Base-by-base conservation (phyloP, 306 rosid species). In the Betula pendula region DNA sequence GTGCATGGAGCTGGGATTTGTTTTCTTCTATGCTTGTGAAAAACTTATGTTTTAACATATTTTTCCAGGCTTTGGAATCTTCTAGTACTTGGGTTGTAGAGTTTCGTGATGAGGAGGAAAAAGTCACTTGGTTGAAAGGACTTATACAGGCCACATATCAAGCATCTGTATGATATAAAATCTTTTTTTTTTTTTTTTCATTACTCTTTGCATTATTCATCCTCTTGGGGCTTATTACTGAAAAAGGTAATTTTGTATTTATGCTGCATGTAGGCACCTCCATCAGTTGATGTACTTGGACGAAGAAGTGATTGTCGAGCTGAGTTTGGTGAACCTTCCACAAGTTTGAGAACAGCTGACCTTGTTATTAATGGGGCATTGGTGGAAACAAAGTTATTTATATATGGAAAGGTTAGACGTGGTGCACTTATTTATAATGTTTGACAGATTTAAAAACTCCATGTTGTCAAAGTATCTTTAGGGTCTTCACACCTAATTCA, bases 141-240 rank as follows among this genome's bases (percentile, higher is more conserved):
- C 94, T 95, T 69, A 45, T 95, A 76, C 90, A 89, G 81, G 99
- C 99, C 71, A 95, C 97, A 59, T 95, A 95, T 85, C 92, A 86
- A 87, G 97, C 99, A 81, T 95, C 99, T 77, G 99, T 95, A 89
- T 55, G 84, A n/a, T 71, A 52, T 69, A 52, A 67, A 63, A 73
- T 52, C 52, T 43, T 50, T 20, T 15, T 76, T 25, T 11, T 73
- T 50, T 27, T 11, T 29, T 1, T 73, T 50, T 27, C 45, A 53
- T 62, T 73, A 35, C 40, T 40, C 79, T 66, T 50, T 20, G 2
- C 45, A 72, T 72, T 40, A 49, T 75, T 77, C 47, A 42, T 75
- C 24, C 74, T 48, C 65, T 74, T 74, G 52, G 62, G 76, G 29
- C 68, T 56, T 55, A 19, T 55, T 67, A 25, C 56, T 72, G 16